Conservation (phyloP, 2,329 filamentous ascomycete species). For the Phaeosphaeria sp. region DNA sequence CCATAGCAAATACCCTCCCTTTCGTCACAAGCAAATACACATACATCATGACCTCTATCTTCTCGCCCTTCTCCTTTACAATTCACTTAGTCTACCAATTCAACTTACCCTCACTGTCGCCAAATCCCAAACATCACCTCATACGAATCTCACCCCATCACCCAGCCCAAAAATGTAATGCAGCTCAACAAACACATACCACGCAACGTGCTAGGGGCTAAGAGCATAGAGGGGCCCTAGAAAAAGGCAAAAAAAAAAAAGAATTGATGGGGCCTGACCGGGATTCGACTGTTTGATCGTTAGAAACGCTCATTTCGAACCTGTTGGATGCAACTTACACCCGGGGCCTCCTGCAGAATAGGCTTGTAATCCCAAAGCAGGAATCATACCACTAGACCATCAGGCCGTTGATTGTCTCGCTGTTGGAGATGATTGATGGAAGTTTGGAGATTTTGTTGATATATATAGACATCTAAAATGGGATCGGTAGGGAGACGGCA, state of each 20-base stretch:
- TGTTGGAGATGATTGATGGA: background rate
- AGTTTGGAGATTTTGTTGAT: background rate
- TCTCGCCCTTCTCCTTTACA: background rate
- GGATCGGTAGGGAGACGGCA: background rate
- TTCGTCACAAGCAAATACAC: background rate
- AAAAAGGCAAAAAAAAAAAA: constrained; percentile 9
- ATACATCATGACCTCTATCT: background rate
- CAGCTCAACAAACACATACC: background rate
- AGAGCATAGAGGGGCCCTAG: too few species aligned
- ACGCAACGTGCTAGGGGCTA: too few species aligned
- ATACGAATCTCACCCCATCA: background rate
- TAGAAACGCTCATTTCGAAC: constrained; percentile 14
- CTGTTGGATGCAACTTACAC: constrained; percentile 27
- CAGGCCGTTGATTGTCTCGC: background rate
- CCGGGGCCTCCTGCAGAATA: constrained; percentile 38
- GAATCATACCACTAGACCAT: constrained; percentile 36
- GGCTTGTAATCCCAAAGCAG: constrained; percentile 25
- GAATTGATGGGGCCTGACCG: constrained; percentile 34
- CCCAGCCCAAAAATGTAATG: background rate
- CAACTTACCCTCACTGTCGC: background rate
- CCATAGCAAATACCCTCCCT: background rate
- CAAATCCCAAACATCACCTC: background rate
- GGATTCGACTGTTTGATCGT: constrained; percentile 30
- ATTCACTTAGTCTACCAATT: background rate
- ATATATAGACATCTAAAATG: background rate